Conservation (phyloP, 2,329 filamentous ascomycete species). For the Sclerotinia glacialis region DNA sequence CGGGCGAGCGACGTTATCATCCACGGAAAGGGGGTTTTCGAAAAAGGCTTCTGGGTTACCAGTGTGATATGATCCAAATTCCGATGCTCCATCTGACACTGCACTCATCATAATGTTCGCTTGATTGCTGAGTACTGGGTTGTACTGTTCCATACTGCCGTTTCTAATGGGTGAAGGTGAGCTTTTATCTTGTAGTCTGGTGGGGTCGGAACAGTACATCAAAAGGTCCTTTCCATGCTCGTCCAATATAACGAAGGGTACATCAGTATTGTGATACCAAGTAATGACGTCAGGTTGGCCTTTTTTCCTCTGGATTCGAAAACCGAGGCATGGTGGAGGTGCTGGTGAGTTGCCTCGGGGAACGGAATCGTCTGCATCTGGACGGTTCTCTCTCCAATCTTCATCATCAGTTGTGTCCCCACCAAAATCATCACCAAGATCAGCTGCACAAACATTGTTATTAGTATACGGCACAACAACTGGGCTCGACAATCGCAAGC, state of each 20-base stretch:
- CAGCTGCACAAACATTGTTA: conserved; percentile 43
- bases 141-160: conserved; percentile 25
- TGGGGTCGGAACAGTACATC: conserved; percentile 43
- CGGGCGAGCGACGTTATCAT: conserved; percentile 59
- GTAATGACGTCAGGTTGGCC: conserved; percentile 38
- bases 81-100: conserved; percentile 43
- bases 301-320: conserved; percentile 19
- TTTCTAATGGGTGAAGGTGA: conserved; percentile 19
- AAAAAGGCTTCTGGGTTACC: conserved; percentile 76
- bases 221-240: conserved; percentile 43
- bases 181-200: conserved; percentile 25
- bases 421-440: conserved; percentile 35
- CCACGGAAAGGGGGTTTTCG: conserved; percentile 53
- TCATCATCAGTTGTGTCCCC: conserved; percentile 20
- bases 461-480: conserved; percentile 4
- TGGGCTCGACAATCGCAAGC: not conserved
- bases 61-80: conserved; percentile 51
- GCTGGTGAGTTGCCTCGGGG: conserved; percentile 7
- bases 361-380: not conserved
- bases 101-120: conserved; percentile 74
- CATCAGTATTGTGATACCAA: conserved; percentile 38
- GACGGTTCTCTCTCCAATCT: conserved; percentile 19
- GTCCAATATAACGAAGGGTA: conserved; percentile 45
- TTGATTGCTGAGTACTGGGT: conserved; percentile 62
- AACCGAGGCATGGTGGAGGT: conserved; percentile 21